A percentile compares a stretch with the other conserved stretches of the same genome.
phyloP scores from a whole-genome alignment of 768 basidiomycete species.

The Lanmaoa pseudosensibilis region DNA sequence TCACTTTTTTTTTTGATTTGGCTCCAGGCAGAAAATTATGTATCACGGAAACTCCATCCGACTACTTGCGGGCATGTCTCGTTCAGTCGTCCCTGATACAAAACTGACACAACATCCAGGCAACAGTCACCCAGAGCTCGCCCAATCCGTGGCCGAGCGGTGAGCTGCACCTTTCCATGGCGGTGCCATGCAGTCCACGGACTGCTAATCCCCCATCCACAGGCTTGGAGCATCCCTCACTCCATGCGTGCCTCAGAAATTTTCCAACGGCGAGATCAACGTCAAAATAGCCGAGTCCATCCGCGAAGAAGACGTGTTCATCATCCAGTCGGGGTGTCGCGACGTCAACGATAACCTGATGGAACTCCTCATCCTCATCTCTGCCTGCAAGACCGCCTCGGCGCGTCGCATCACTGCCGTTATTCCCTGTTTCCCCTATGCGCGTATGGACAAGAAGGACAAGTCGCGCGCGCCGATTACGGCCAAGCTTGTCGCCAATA shows the following conservation, averaged over 20 bases:
- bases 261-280: conserved; percentile 94
- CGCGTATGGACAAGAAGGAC: conserved; percentile 98
- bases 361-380: conserved; percentile 98
- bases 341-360: conserved; percentile 97
- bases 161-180: conserved; percentile 62
- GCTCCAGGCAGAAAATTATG: conserved; percentile 48
- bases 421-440: conserved; percentile 97
- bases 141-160: conserved; percentile 93
- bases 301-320: conserved; percentile 98
- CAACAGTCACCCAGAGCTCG: conserved; percentile 98
- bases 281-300: conserved; percentile 95
- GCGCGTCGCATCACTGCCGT: conserved; percentile 96
- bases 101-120: conserved; percentile 51
- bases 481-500: conserved; percentile 97
- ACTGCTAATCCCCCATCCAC: conserved; percentile 50
- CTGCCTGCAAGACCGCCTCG: conserved; percentile 95
- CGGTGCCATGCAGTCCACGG: conserved; percentile 39
- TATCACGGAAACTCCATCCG: conserved; percentile 81
- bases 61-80: conserved; percentile 64
- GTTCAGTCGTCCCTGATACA: neutral
- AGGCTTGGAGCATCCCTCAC: conserved; percentile 90
- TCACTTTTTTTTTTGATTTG: conserved; percentile 7
- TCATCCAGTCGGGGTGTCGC: conserved; percentile 87
- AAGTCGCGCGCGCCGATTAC: conserved; percentile 95
- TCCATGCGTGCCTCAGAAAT: conserved; percentile 83